Evolutionary conservation across 1,284 basidiomycete genomes (phyloP).

Genomic region (Leccinum cinnamomeum): DNA sequence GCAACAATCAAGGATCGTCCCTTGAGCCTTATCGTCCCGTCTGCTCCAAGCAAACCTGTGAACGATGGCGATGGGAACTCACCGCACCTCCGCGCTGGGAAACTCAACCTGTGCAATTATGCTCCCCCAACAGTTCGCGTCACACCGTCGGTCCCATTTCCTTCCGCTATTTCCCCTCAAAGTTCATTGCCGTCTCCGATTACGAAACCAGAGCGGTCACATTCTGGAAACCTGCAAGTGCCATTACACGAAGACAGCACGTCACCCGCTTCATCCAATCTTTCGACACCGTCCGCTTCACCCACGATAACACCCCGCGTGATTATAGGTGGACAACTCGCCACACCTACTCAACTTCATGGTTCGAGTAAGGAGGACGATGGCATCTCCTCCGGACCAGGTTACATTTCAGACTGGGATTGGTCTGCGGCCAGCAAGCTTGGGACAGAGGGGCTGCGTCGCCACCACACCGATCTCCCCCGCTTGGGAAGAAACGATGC

Average conservation of each 20-base stretch:
- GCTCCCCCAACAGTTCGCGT: slow-evolving; percentile 20
- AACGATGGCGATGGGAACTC: background rate
- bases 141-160: slow-evolving; percentile 5
- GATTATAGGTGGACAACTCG: slow-evolving; percentile 29
- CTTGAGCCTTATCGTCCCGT: slow-evolving; percentile 6
- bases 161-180: background rate
- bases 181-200: background rate
- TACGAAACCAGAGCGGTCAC: background rate
- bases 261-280: slow-evolving; percentile 31
- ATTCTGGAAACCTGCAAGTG: background rate
- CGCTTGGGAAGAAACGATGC: background rate
- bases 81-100: slow-evolving; percentile 17
- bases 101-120: slow-evolving; percentile 29
- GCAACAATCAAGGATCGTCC: slow-evolving; percentile 18
- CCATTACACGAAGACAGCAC: slow-evolving; percentile 18
- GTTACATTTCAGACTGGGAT: slow-evolving; percentile 23
- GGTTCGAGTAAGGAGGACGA: background rate
- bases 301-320: slow-evolving; percentile 26
- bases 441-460: background rate
- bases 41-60: background rate
- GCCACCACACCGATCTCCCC: background rate
- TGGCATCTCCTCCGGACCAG: background rate
- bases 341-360: slow-evolving; percentile 7
- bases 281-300: slow-evolving; percentile 28
- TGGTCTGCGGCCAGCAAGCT: slow-evolving; percentile 18